These are phyloP conservation scores for Saccharomycopsis capsularis DNA, from an alignment of 805 yeast species.

Conservation along the genomic window DNA sequence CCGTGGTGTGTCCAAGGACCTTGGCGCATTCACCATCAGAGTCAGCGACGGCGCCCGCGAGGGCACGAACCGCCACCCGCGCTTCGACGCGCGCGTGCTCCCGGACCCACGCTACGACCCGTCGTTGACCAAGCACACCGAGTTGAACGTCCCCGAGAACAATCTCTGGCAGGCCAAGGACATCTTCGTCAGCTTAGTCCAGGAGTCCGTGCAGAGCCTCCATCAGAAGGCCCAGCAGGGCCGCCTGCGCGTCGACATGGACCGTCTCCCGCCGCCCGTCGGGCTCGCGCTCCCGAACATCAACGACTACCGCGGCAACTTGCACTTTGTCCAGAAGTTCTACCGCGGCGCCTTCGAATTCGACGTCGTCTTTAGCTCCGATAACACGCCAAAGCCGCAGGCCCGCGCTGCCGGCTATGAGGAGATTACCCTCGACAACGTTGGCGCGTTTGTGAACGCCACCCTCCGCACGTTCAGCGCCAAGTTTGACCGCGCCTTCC, in stretches of 20 bases:
- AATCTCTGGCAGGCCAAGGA: slow-evolving; percentile 75
- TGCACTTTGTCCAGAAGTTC: slow-evolving; percentile 72
- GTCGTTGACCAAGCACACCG: slow-evolving; percentile 52
- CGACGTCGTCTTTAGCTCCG: slow-evolving; percentile 54
- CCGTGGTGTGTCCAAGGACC: slow-evolving; percentile 50
- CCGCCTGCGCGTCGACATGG: slow-evolving; percentile 27
- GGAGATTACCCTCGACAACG: slow-evolving; percentile 23
- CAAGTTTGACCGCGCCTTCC: slow-evolving; percentile 46
- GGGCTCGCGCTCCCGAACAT: slow-evolving; percentile 51
- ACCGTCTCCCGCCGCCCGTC: slow-evolving; percentile 33
- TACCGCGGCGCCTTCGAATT: slow-evolving; percentile 72
- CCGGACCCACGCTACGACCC: slow-evolving; percentile 48
- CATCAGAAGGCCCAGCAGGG: slow-evolving; percentile 26
- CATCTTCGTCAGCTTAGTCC: slow-evolving; percentile 58
- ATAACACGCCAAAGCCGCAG: slow-evolving; percentile 21
- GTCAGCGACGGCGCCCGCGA: slow-evolving; percentile 56
- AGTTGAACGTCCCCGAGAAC: slow-evolving; percentile 64
- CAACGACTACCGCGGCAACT: slow-evolving; percentile 59
- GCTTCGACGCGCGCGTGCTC: slow-evolving; percentile 24
- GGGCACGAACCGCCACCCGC: slow-evolving; percentile 39
- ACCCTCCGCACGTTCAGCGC: slow-evolving; percentile 37
- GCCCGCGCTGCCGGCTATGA: slow-evolving; percentile 11
- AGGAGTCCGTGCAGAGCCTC: slow-evolving; percentile 56
- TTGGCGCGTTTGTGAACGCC: slow-evolving; percentile 31
- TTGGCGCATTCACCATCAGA: slow-evolving; percentile 57